Conservation (phyloP, 2,329 filamentous ascomycete genomes). For the Fusarium sp. region DNA sequence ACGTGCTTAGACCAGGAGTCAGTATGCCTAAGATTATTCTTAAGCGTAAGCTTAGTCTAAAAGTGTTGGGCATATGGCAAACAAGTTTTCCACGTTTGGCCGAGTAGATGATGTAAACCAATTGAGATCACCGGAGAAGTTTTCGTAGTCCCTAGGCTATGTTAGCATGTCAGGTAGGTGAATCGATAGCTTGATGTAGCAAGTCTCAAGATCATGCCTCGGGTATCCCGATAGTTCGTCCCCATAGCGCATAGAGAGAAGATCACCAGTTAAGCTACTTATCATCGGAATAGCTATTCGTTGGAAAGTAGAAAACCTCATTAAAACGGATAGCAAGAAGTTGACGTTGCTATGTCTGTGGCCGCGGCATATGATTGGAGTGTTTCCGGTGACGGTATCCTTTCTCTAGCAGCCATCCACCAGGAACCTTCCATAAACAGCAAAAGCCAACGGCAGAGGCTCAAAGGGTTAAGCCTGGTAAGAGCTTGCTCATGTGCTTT, state of each 20-base stretch:
- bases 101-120: background rate
- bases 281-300: accelerated
- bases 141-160: background rate
- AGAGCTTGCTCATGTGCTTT: background rate
- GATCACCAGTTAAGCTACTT: background rate
- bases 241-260: background rate
- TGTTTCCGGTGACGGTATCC: background rate
- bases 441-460: background rate
- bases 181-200: background rate
- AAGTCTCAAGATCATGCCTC: background rate
- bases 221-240: background rate
- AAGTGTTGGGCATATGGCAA: background rate
- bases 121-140: accelerated
- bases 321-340: accelerated
- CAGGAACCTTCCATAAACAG: no score
- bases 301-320: accelerated
- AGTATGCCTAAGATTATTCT: background rate
- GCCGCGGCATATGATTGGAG: background rate
- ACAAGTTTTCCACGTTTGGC: background rate
- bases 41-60: background rate
- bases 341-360: accelerated
- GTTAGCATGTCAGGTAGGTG: background rate
- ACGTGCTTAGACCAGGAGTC: background rate
- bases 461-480: background rate
- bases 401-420: background rate